Evolutionary conservation across 1,284 basidiomycete species (phyloP).

Genomic region (Cryptococcus sp.): DNA sequence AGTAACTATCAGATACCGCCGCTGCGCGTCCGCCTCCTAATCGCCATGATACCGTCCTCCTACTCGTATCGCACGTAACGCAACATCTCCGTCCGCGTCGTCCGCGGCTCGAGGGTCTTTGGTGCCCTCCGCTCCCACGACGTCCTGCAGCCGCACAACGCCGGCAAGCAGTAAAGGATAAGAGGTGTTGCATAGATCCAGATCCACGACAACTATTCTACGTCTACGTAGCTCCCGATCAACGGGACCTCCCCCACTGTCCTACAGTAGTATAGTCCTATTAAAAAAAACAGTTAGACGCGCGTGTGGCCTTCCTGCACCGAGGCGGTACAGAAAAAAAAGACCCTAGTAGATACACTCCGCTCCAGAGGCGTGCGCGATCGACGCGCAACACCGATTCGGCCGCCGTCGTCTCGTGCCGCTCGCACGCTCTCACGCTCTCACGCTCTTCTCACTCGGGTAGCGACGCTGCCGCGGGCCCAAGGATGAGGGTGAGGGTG

Average conservation of each 20-base stretch:
- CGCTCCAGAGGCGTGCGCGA: not conserved
- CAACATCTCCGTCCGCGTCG: constrained; percentile 34
- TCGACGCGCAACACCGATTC: not conserved
- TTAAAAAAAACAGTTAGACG: not conserved
- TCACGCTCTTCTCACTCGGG: not conserved
- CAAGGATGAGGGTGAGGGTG: not conserved
- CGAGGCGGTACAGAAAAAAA: not conserved
- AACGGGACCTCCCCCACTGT: not conserved
- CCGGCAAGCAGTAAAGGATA: not conserved
- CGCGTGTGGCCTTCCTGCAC: not conserved
- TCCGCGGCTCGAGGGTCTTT: constrained; percentile 23
- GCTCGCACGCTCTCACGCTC: not conserved
- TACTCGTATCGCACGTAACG: constrained; percentile 24
- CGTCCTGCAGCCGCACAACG: constrained; percentile 9
- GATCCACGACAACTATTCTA: not conserved
- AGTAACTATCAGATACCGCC: not conserved
- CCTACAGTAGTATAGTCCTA: not conserved
- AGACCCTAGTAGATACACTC: not conserved
- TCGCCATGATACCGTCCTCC: not conserved
- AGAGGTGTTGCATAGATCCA: constrained; percentile 3
- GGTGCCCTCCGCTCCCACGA: constrained; percentile 28
- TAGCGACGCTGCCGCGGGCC: too few species aligned
- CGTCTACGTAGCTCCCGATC: constrained; percentile 1
- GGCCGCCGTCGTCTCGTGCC: not conserved
- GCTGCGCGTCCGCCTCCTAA: too few species aligned